phyloP scores from a whole-genome alignment of 805 yeast genomes.

The Blastobotrys robertii region DNA sequence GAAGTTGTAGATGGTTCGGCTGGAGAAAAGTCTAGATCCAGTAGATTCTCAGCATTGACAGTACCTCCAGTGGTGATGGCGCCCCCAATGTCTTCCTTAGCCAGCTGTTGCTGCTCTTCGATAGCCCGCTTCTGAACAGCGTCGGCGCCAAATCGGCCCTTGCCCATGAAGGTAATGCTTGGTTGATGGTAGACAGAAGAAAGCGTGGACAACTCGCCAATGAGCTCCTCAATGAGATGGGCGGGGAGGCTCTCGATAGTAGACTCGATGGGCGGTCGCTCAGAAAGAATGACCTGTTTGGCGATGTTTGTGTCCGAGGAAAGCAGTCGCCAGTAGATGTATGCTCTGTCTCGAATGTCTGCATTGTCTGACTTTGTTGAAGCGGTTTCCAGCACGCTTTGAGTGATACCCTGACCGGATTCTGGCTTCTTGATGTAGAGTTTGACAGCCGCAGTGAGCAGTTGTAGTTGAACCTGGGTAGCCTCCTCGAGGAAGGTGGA shows the following conservation, averaged over 20 bases:
- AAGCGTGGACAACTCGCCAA: conserved; percentile 71
- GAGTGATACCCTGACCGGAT: conserved; percentile 60
- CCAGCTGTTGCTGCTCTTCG: conserved; percentile 69
- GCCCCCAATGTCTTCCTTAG: conserved; percentile 50
- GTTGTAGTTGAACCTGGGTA: conserved; percentile 64
- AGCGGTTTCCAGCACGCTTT: conserved; percentile 60
- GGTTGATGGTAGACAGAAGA: conserved; percentile 89
- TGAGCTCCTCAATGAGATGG: conserved; percentile 52
- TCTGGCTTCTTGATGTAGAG: conserved; percentile 52
- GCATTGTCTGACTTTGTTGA: conserved; percentile 77
- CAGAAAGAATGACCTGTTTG: conserved; percentile 45
- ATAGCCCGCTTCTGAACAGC: conserved; percentile 41
- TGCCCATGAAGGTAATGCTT: conserved; percentile 48
- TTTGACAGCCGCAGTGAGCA: conserved; percentile 70
- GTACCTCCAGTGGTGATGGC: conserved; percentile 29
- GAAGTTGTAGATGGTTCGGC: conserved; percentile 17
- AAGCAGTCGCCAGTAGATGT: conserved; percentile 76
- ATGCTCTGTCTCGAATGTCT: conserved; percentile 79
- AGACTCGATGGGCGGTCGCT: conserved; percentile 61
- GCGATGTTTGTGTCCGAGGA: conserved; percentile 77
- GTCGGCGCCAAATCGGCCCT: conserved; percentile 32
- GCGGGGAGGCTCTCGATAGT: conserved; percentile 68
- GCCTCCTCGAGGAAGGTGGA: conserved; percentile 53
- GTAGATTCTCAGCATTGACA: conserved; percentile 65
- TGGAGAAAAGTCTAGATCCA: conserved; percentile 73